phyloP scores from a whole-genome alignment of 768 basidiomycete genomes.

The Lepiota brunneoincarnata region DNA sequence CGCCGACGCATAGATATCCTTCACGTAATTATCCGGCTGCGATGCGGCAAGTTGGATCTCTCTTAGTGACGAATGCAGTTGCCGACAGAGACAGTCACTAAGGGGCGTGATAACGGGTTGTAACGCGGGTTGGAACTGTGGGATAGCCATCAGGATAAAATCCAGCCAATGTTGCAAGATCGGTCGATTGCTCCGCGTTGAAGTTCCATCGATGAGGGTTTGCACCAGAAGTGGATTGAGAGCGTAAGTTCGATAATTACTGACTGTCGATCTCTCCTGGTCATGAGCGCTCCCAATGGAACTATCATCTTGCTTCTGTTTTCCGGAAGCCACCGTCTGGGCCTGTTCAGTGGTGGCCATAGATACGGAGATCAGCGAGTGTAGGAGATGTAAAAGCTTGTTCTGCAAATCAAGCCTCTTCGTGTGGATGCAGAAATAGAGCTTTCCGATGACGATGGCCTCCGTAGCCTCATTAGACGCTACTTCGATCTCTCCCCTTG shows the following conservation, averaged over 20 bases:
- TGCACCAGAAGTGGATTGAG: slow-evolving; percentile 74
- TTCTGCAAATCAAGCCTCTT: slow-evolving; percentile 82
- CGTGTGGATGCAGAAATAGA: slow-evolving; percentile 71
- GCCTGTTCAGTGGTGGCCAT: slow-evolving; percentile 33
- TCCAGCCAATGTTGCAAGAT: slow-evolving; percentile 96
- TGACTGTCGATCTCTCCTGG: slow-evolving; percentile 30
- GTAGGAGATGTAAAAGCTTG: slow-evolving; percentile 88
- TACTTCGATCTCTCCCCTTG: slow-evolving; percentile 76
- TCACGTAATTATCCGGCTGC: slow-evolving; percentile 31
- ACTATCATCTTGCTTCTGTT: slow-evolving; percentile 25
- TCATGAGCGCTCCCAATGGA: slow-evolving; percentile 29
- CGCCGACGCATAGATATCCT: slow-evolving; percentile 45
- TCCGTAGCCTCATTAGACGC: slow-evolving; percentile 63
- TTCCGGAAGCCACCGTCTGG: slow-evolving; percentile 19
- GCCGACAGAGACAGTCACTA: slow-evolving; percentile 75
- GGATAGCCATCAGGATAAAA: slow-evolving; percentile 88
- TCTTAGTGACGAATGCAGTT: slow-evolving; percentile 53
- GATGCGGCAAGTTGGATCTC: slow-evolving; percentile 49
- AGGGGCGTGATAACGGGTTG: slow-evolving; percentile 69
- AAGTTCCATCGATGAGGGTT: slow-evolving; percentile 79
- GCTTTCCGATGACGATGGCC: slow-evolving; percentile 66
- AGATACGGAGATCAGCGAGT: slow-evolving; percentile 76
- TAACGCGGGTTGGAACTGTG: slow-evolving; percentile 76
- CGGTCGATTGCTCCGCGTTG: slow-evolving; percentile 63
- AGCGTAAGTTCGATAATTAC: slow-evolving; percentile 35